Evolutionary conservation across 78 protist species (phyloP).

Genomic region (Cavenderia fasciculata): DNA sequence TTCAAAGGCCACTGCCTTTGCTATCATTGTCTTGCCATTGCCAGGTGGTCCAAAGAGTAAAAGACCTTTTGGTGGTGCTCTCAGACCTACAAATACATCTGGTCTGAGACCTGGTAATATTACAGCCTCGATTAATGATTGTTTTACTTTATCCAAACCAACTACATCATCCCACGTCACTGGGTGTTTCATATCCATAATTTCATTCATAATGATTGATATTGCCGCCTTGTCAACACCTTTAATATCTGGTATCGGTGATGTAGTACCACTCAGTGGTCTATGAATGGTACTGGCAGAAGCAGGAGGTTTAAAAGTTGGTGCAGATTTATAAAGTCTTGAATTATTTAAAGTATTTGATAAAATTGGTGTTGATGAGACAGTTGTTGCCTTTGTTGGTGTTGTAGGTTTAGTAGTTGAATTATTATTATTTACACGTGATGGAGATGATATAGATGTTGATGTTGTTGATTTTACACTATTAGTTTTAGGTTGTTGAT

Average conservation of each 20-base stretch:
- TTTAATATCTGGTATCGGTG: constrained; percentile 42
- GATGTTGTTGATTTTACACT: not conserved
- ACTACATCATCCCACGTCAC: constrained; percentile 73
- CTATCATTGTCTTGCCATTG: constrained; percentile 87
- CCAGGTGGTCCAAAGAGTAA: constrained; percentile 91
- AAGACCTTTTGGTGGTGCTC: constrained; percentile 82
- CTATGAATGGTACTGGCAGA: too few relatives aligned
- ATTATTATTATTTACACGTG: not conserved
- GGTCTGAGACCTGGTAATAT: constrained; percentile 80
- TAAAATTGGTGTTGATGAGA: constrained; percentile 3
- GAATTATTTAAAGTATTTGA: too few relatives aligned
- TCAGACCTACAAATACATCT: constrained; percentile 74
- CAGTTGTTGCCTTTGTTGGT: not conserved
- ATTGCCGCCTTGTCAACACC: constrained; percentile 52
- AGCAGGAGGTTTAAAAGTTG: too few relatives aligned
- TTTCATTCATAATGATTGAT: constrained; percentile 67
- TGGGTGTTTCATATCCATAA: constrained; percentile 49
- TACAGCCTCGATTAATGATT: constrained; percentile 77
- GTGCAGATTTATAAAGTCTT: too few relatives aligned
- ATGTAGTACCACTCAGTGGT: too few relatives aligned
- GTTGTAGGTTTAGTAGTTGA: not conserved
- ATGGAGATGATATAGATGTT: not conserved
- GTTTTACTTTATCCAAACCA: constrained; percentile 74
- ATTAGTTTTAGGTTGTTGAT: not conserved
- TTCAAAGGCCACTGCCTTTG: constrained; percentile 97